phyloP scores from a whole-genome alignment of 176 grass and related monocot genomes.

The Musa troglodytarum region DNA sequence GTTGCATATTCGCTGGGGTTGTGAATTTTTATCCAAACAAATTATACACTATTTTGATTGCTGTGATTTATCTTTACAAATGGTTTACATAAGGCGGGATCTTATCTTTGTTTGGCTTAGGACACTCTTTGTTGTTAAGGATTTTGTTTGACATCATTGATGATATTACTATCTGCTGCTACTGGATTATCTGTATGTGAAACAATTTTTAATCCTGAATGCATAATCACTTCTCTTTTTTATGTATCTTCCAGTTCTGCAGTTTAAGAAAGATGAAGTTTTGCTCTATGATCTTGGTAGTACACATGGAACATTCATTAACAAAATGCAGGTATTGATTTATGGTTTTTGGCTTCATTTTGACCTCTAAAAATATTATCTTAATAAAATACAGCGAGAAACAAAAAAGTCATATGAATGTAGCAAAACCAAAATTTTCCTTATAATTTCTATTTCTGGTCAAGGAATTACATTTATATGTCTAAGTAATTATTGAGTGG shows the following conservation, averaged over 20 bases:
- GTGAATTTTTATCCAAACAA: no score
- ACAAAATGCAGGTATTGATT: conserved; percentile 67
- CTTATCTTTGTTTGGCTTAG: no score
- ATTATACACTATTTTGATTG: no score
- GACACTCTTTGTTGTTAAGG: no score
- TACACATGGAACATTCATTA: conserved; percentile 84
- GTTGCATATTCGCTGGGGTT: no score
- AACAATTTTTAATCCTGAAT: not conserved
- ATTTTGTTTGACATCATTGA: no score
- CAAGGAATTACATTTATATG: not conserved
- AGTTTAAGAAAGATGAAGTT: conserved; percentile 74
- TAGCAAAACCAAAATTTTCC: not conserved
- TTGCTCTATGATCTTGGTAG: conserved; percentile 95
- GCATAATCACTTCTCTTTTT: not conserved
- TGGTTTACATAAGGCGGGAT: no score
- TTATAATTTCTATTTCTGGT: not conserved
- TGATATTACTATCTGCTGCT: not conserved
- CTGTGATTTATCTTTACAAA: no score
- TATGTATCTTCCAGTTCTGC: conserved; percentile 29
- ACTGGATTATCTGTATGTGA: not conserved
- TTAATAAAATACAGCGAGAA: not conserved
- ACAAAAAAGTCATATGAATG: not conserved
- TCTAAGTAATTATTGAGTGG: not conserved
- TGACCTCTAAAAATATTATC: not conserved
- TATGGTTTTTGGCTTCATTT: not conserved